These are phyloP conservation scores for Biscogniauxia mediterranea DNA, from an alignment of 2,329 filamentous ascomycete genomes.

Conservation along the genomic window DNA sequence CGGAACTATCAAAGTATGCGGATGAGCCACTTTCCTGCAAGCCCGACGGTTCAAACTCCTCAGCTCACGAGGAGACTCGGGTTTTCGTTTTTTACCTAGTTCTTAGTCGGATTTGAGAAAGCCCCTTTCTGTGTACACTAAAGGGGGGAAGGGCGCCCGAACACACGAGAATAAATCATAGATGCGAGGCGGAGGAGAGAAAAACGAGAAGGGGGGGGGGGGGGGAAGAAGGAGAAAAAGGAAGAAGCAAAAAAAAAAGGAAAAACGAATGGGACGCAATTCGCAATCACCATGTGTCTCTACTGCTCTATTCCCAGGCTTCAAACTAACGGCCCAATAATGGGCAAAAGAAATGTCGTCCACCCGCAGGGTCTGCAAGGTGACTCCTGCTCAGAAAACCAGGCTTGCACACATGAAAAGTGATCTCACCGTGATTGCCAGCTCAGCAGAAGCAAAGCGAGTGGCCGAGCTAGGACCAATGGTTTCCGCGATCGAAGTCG, in stretches of 20 bases:
- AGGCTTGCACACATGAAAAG: slow-evolving; percentile 15
- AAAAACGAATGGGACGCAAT: not conserved
- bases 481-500: slow-evolving; percentile 10
- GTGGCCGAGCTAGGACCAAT: slow-evolving; percentile 18
- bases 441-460: slow-evolving; percentile 23
- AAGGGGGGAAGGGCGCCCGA: too few species aligned
- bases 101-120: not conserved
- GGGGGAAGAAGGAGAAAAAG: too few species aligned
- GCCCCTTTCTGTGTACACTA: not conserved
- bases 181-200: too few species aligned
- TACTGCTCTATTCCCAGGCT: not conserved
- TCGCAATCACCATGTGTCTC: not conserved
- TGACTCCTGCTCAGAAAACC: slow-evolving; percentile 13
- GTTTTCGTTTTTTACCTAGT: too few species aligned
- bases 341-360: slow-evolving; percentile 14
- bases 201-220: too few species aligned
- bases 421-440: slow-evolving; percentile 21
- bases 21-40: not conserved
- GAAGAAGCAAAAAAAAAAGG: too few species aligned
- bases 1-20: not conserved
- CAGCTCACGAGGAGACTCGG: not conserved
- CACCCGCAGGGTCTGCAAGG: slow-evolving; percentile 4
- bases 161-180: too few species aligned
- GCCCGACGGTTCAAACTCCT: not conserved
- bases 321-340: slow-evolving; percentile 12